phyloP scores from a whole-genome alignment of 2,329 filamentous ascomycete genomes.

The Aspergillus tubingensis region DNA sequence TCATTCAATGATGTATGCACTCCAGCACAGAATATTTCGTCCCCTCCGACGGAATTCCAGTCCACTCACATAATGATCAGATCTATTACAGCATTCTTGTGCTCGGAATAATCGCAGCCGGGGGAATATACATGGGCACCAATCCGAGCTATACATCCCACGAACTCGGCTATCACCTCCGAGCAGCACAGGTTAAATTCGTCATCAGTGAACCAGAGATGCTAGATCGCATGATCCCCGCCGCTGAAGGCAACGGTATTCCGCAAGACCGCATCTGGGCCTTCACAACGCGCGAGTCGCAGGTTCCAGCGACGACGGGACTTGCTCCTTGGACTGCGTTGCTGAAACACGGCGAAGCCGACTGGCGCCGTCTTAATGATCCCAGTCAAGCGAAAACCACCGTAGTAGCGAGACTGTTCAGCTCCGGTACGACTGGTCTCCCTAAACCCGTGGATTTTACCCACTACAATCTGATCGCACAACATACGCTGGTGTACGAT shows the following conservation, averaged over 20 bases:
- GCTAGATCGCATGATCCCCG: not conserved
- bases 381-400: not conserved
- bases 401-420: conserved; percentile 15
- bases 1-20: conserved; percentile 12
- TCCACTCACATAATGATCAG: too few species aligned
- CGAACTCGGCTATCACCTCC: conserved; percentile 20
- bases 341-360: not conserved
- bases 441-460: conserved; percentile 25
- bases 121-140: conserved; percentile 27
- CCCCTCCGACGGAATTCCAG: too few species aligned
- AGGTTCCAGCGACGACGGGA: not conserved
- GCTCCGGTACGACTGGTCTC: conserved; percentile 28
- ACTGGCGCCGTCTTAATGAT: not conserved
- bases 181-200: conserved; percentile 2
- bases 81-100: conserved; percentile 14
- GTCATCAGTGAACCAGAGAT: conserved; percentile 10
- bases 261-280: conserved; percentile 5
- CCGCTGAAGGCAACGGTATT: conserved; percentile 8
- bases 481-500: not conserved
- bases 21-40: too few species aligned
- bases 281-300: not conserved
- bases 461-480: conserved; percentile 13
- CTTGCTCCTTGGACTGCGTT: not conserved
- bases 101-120: conserved; percentile 23
- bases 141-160: conserved; percentile 26